A percentile compares a stretch with the other conserved stretches of the same genome.
phyloP scores from a whole-genome alignment of 1,284 basidiomycete species.

The Melampsora medusae region DNA sequence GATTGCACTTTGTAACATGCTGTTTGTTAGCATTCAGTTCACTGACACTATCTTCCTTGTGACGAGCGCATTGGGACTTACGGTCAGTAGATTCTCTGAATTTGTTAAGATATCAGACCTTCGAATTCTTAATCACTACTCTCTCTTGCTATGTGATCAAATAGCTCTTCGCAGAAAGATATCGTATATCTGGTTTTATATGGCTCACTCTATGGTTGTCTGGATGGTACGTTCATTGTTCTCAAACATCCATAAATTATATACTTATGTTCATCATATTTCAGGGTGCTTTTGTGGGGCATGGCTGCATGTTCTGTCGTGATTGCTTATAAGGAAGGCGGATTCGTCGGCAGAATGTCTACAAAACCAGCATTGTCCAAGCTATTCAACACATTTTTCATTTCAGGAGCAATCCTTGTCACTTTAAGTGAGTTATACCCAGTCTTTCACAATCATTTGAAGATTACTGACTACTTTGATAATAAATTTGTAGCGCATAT shows the following conservation, averaged over 20 bases:
- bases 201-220: background rate
- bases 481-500: too few relatives aligned
- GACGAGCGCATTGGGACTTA: background rate
- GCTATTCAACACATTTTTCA: background rate
- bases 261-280: background rate
- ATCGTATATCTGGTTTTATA: background rate
- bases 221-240: conserved; percentile 1
- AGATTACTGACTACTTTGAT: too few relatives aligned
- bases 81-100: background rate
- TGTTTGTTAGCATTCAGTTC: background rate
- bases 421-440: too few relatives aligned
- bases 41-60: background rate
- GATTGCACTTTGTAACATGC: background rate
- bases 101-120: background rate
- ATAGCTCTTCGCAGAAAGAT: background rate
- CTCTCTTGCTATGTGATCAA: too few relatives aligned
- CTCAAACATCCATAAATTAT: background rate
- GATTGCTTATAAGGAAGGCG: background rate
- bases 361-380: background rate
- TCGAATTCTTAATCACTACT: background rate
- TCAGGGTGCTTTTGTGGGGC: background rate
- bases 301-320: background rate
- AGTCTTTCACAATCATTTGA: too few relatives aligned
- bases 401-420: background rate
- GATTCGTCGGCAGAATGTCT: background rate